Conservation (phyloP, 768 basidiomycete species). For the Auricularia auricula-judae region DNA sequence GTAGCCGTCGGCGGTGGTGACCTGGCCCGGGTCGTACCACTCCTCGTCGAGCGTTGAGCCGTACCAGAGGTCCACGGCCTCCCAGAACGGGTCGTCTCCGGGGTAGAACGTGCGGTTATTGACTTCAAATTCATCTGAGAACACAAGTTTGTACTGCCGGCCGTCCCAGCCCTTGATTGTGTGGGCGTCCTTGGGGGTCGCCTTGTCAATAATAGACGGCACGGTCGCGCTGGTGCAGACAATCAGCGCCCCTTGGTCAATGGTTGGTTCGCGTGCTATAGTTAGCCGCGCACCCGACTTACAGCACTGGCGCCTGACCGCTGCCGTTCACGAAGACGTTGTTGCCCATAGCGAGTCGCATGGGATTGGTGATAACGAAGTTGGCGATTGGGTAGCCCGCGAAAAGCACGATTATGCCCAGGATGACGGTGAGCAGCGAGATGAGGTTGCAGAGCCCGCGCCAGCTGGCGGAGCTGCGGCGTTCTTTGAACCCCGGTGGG, state of each 20-base stretch:
- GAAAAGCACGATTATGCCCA: conserved; percentile 25
- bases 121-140: conserved; percentile 72
- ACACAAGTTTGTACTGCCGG: conserved; percentile 54
- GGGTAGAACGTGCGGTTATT: conserved; percentile 64
- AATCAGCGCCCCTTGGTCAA: not conserved
- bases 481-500: conserved; percentile 44
- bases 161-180: conserved; percentile 66
- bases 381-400: conserved; percentile 37
- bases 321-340: conserved; percentile 58
- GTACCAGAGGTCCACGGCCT: conserved; percentile 65
- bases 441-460: conserved; percentile 29
- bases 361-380: conserved; percentile 25
- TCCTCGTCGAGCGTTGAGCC: conserved; percentile 58
- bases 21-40: conserved; percentile 62
- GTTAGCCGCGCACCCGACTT: conserved; percentile 7
- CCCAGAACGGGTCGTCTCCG: conserved; percentile 63
- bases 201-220: conserved; percentile 54
- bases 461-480: conserved; percentile 29
- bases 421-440: conserved; percentile 23
- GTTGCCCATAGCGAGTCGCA: conserved; percentile 39
- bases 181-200: conserved; percentile 50
- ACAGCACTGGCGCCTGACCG: conserved; percentile 54
- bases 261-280: conserved; percentile 3
- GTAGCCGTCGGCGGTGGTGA: conserved; percentile 54
- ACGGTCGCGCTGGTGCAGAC: conserved; percentile 24